Evolutionary conservation across 257 asterid genomes (phyloP).

Genomic region (Coffea eugenioides): DNA sequence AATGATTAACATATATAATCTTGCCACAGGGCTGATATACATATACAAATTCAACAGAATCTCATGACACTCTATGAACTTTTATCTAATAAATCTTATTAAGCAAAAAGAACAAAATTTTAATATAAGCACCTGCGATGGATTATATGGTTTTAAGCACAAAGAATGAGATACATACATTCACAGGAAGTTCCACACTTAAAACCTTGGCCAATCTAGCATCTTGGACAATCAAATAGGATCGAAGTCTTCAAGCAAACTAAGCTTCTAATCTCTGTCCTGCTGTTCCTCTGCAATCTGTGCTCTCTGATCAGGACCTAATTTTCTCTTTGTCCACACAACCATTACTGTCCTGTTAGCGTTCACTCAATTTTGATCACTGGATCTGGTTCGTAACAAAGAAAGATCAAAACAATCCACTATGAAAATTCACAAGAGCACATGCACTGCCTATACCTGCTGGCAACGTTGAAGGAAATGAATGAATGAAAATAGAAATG

Average conservation of each 20-base stretch:
- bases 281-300: slow-evolving; percentile 51
- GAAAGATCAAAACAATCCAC: not conserved
- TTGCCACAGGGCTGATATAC: not conserved
- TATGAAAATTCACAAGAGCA: not conserved
- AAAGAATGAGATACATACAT: slow-evolving; percentile 39
- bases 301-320: slow-evolving; percentile 58
- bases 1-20: not conserved
- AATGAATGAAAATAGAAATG: slow-evolving; percentile 88
- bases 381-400: not conserved
- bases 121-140: not conserved
- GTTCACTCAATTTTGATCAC: not conserved
- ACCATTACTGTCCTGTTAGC: slow-evolving; percentile 72
- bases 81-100: not conserved
- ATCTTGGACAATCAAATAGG: slow-evolving; percentile 55
- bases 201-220: slow-evolving; percentile 58
- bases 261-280: slow-evolving; percentile 46
- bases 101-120: not conserved
- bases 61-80: not conserved
- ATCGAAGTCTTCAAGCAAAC: slow-evolving; percentile 46
- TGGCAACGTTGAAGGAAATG: slow-evolving; percentile 67
- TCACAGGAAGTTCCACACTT: slow-evolving; percentile 55
- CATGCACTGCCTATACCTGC: slow-evolving; percentile 50
- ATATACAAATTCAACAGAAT: not conserved
- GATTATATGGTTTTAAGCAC: slow-evolving; percentile 1
- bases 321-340: slow-evolving; percentile 76